A percentile compares a stretch with the other conserved stretches of the same genome.
Conservation (phyloP, 2,329 filamentous ascomycete species). For the Aspergillus tanneri region DNA sequence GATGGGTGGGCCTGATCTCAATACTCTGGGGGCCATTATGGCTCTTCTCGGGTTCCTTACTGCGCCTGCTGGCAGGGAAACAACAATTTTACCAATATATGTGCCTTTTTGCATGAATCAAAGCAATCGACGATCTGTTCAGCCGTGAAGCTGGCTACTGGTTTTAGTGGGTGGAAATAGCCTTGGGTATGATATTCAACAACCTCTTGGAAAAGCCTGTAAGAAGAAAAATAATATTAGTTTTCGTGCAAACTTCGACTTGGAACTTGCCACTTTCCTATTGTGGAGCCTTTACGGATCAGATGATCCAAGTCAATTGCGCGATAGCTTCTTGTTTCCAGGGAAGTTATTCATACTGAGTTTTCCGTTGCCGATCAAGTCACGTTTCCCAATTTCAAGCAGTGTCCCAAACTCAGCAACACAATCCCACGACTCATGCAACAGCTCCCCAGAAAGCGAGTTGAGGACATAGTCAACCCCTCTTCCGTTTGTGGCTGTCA, state of each 20-base stretch:
- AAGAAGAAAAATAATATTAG: too few relatives aligned
- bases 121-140: slow-evolving; percentile 38
- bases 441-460: slow-evolving; percentile 18
- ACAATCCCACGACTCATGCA: slow-evolving; percentile 23
- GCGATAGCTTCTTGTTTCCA: too few relatives aligned
- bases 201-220: too few relatives aligned
- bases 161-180: background rate
- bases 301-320: slow-evolving; percentile 10
- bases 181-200: background rate
- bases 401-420: slow-evolving; percentile 18
- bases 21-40: too few relatives aligned
- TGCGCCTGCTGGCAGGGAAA: too few relatives aligned
- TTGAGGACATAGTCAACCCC: slow-evolving; percentile 17
- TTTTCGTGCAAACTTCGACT: background rate
- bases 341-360: too few relatives aligned
- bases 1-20: too few relatives aligned
- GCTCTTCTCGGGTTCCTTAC: too few relatives aligned
- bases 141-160: slow-evolving; percentile 19
- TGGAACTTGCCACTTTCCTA: too few relatives aligned
- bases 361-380: slow-evolving; percentile 2
- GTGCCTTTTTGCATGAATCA: slow-evolving; percentile 41
- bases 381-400: slow-evolving; percentile 17
- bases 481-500: background rate
- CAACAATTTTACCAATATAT: slow-evolving; percentile 48
- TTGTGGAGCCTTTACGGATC: too few relatives aligned